Percentiles rank a stretch among this genome's conserved stretches.
Conservation (phyloP, 2,329 filamentous ascomycete species). For the Karstenula rhodostoma region DNA sequence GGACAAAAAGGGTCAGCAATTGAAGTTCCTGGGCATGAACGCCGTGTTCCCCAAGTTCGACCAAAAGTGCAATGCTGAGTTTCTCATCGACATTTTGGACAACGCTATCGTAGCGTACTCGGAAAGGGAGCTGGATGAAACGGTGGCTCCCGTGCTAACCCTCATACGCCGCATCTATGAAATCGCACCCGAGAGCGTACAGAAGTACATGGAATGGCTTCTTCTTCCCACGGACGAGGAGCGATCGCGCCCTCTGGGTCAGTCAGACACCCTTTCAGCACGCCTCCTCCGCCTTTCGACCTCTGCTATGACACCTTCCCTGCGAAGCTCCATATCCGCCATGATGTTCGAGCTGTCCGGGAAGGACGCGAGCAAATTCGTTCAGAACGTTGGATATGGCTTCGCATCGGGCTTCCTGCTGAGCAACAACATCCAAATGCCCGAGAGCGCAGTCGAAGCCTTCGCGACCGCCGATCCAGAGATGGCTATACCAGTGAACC, state of each 20-base stretch:
- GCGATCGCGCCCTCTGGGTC: slow-evolving; percentile 78
- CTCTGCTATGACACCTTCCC: slow-evolving; percentile 72
- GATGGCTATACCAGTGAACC: slow-evolving; percentile 68
- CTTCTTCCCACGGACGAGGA: slow-evolving; percentile 82
- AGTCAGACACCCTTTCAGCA: slow-evolving; percentile 75
- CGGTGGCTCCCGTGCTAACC: slow-evolving; percentile 76
- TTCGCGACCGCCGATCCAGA: slow-evolving; percentile 49
- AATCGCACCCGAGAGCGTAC: slow-evolving; percentile 69
- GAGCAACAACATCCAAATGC: slow-evolving; percentile 81
- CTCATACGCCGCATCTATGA: slow-evolving; percentile 76
- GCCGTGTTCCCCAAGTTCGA: slow-evolving; percentile 72
- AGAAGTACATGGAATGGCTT: slow-evolving; percentile 67
- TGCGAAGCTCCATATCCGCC: slow-evolving; percentile 77
- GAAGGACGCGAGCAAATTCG: slow-evolving; percentile 79
- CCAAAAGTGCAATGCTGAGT: slow-evolving; percentile 66
- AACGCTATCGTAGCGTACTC: slow-evolving; percentile 69
- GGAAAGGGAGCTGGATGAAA: slow-evolving; percentile 75
- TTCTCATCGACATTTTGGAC: slow-evolving; percentile 75
- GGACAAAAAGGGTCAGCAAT: slow-evolving; percentile 53
- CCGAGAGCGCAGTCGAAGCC: slow-evolving; percentile 69
- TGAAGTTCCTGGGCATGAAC: slow-evolving; percentile 54
- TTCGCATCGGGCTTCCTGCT: slow-evolving; percentile 91
- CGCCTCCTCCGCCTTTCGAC: slow-evolving; percentile 80
- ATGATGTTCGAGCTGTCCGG: slow-evolving; percentile 89
- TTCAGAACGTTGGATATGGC: slow-evolving; percentile 92